Conservation (phyloP, 2,329 filamentous ascomycete species). For the Nigrospora oryzae region DNA sequence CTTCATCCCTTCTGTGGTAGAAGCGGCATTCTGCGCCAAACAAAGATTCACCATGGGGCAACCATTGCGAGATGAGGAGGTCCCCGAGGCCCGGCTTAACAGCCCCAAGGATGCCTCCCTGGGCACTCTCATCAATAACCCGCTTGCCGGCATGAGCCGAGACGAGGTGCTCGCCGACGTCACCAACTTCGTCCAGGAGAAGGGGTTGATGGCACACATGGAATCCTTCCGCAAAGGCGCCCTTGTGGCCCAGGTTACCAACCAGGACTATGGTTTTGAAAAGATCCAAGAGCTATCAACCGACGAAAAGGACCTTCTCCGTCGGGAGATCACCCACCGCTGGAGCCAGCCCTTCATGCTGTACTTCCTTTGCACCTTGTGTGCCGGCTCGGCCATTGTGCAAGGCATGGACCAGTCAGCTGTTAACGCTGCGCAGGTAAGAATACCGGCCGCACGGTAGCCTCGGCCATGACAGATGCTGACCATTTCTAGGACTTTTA, state of each 20-base stretch:
- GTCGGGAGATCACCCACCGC: constrained; percentile 50
- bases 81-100: background rate
- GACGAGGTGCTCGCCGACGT: constrained; percentile 18
- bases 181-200: constrained; percentile 24
- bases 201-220: constrained; percentile 22
- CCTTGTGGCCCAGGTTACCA: constrained; percentile 8
- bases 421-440: constrained; percentile 56
- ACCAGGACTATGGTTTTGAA: constrained; percentile 37
- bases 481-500: constrained; percentile 33
- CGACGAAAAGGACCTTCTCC: constrained; percentile 46
- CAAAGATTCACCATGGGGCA: background rate
- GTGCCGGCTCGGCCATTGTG: constrained; percentile 42
- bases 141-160: constrained; percentile 5
- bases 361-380: constrained; percentile 51
- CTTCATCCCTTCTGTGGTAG: background rate
- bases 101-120: background rate
- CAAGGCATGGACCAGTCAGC: constrained; percentile 64
- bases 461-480: too few relatives aligned
- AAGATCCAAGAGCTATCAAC: constrained; percentile 36
- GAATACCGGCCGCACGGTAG: background rate
- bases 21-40: background rate
- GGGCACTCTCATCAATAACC: constrained; percentile 3
- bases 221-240: constrained; percentile 30
- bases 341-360: constrained; percentile 61
- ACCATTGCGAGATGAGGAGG: background rate